phyloP scores from a whole-genome alignment of 371 early-diverging fungal species.

The Rhizopus sp. region DNA sequence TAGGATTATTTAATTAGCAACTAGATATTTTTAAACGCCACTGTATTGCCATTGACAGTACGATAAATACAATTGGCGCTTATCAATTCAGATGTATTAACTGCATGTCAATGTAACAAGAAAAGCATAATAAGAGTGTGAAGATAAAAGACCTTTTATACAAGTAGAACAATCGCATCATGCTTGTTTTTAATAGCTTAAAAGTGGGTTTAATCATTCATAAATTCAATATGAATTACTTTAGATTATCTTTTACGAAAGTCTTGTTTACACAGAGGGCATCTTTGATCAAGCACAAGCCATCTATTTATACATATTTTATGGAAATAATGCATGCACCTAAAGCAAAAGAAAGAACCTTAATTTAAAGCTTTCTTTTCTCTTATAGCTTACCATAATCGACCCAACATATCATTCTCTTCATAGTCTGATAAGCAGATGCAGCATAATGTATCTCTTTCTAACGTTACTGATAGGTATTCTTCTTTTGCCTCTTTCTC shows the following conservation, averaged over 20 bases:
- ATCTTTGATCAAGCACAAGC: not conserved
- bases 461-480: conserved; percentile 25
- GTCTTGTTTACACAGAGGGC: conserved; percentile 1
- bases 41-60: too few species aligned
- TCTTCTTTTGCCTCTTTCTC: not conserved
- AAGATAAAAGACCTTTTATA: too few species aligned
- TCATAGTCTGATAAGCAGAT: conserved; percentile 67
- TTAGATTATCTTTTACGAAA: not conserved
- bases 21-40: too few species aligned
- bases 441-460: conserved; percentile 55
- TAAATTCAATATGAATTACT: not conserved
- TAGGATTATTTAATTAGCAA: too few species aligned
- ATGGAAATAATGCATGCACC: conserved; percentile 1
- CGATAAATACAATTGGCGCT: too few species aligned
- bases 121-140: too few species aligned
- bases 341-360: not conserved
- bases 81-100: too few species aligned
- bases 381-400: conserved; percentile 38
- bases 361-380: not conserved
- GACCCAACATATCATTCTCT: conserved; percentile 58
- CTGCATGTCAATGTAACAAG: too few species aligned
- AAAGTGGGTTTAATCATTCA: too few species aligned
- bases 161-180: too few species aligned
- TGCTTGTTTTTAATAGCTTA: too few species aligned
- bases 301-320: not conserved